Evolutionary conservation across 306 rosid species (phyloP).

Genomic region (Trifolium subterraneum): DNA sequence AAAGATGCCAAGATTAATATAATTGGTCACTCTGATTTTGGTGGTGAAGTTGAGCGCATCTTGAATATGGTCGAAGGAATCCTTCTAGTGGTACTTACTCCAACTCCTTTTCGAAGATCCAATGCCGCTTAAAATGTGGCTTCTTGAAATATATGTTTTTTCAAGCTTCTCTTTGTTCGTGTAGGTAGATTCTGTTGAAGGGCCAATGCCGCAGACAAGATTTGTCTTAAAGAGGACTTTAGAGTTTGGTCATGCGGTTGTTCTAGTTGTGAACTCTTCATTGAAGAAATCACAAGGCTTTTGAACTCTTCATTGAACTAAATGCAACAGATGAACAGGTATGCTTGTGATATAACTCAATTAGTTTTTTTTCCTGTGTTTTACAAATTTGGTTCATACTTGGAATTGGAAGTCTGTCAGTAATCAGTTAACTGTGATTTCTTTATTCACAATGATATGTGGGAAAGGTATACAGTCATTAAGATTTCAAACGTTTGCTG

Average conservation of each 20-base stretch:
- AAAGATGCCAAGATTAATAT: constrained; percentile 90
- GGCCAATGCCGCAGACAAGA: too few species aligned
- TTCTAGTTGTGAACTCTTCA: too few species aligned
- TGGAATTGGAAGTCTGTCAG: constrained; percentile 14
- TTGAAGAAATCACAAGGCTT: too few species aligned
- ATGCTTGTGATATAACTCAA: constrained; percentile 33
- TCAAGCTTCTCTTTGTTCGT: too few species aligned
- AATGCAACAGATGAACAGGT: constrained; percentile 99
- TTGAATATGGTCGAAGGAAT: constrained; percentile 99
- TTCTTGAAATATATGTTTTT: constrained; percentile 31
- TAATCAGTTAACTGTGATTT: constrained; percentile 22
- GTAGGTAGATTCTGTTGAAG: too few species aligned
- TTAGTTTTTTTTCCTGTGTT: constrained; percentile 11
- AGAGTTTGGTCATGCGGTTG: constrained; percentile 94
- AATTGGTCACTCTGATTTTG: constrained; percentile 97
- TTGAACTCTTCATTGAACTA: too few species aligned
- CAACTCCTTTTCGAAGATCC: constrained; percentile 24
- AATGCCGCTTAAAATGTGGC: neutral
- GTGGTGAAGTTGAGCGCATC: constrained; percentile 97
- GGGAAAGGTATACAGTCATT: constrained; percentile 23
- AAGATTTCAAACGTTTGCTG: constrained; percentile 17
- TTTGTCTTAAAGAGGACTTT: constrained; percentile 99
- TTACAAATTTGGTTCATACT: neutral
- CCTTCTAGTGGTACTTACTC: constrained; percentile 80
- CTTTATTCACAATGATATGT: constrained; percentile 18